A percentile compares a stretch with the other conserved stretches of the same genome.
These are phyloP conservation scores for Tetracentron sinense DNA, from an alignment of 164 flowering plant species.

Conservation along the genomic window DNA sequence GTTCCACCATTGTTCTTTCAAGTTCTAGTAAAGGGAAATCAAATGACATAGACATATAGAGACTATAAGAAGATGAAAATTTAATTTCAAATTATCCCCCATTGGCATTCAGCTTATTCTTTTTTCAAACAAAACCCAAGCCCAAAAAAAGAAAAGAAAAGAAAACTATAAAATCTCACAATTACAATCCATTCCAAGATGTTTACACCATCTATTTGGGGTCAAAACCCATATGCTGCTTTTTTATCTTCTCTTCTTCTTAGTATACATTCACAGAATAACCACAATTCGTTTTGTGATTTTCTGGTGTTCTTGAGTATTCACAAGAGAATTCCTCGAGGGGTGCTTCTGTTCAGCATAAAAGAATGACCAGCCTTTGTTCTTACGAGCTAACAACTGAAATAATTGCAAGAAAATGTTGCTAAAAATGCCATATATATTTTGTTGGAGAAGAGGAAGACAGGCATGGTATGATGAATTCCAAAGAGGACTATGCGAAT, in stretches of 20 bases:
- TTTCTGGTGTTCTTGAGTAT: neutral
- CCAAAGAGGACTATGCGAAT: neutral
- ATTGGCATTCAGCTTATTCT: too few relatives aligned
- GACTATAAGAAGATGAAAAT: too few relatives aligned
- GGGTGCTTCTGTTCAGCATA: neutral
- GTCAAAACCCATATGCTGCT: neutral
- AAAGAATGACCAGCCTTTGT: neutral
- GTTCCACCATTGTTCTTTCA: too few relatives aligned
- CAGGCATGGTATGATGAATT: neutral
- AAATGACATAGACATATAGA: too few relatives aligned
- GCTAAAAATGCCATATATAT: constrained; percentile 4
- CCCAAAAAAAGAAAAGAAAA: too few relatives aligned
- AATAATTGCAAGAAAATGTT: constrained; percentile 5
- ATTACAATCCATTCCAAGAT: neutral
- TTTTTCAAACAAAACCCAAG: too few relatives aligned
- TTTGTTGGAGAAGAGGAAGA: neutral
- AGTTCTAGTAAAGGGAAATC: too few relatives aligned
- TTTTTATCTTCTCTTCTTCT: neutral
- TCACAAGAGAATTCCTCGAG: neutral
- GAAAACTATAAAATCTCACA: neutral
- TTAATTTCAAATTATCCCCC: too few relatives aligned
- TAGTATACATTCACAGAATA: neutral
- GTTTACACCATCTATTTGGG: neutral
- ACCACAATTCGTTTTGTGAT: neutral
- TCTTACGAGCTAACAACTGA: constrained; percentile 6